Evolutionary conservation across 164 flowering plant species (phyloP).

Genomic region (Magnolia sinica): DNA sequence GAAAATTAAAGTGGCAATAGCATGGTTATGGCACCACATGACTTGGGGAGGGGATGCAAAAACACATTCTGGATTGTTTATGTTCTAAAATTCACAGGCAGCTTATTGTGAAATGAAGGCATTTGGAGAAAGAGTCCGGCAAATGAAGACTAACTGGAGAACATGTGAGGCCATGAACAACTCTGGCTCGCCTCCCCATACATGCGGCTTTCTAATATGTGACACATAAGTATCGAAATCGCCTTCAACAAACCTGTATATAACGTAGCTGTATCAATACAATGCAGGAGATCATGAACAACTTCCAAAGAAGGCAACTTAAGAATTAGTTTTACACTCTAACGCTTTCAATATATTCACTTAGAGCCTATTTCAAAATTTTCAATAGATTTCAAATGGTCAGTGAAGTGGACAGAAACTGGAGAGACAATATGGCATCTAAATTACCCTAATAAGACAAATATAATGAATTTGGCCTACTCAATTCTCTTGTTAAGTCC

Average conservation of each 20-base stretch:
- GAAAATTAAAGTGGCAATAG: background rate
- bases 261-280: background rate
- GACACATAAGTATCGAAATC: conserved; percentile 83
- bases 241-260: conserved; percentile 88
- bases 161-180: conserved; percentile 93
- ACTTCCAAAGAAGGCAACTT: background rate
- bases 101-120: background rate
- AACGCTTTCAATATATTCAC: too few relatives aligned
- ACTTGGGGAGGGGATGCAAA: background rate
- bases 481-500: background rate
- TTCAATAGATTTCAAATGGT: background rate
- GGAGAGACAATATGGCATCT: background rate
- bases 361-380: too few relatives aligned
- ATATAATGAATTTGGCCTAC: background rate
- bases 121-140: background rate
- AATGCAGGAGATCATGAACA: too few relatives aligned
- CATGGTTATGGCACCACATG: background rate
- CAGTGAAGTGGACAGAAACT: background rate
- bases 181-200: conserved; percentile 99
- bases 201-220: conserved; percentile 83
- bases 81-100: background rate
- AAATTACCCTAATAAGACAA: background rate
- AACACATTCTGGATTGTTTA: background rate
- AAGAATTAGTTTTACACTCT: too few relatives aligned
- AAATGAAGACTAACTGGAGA: conserved; percentile 51